These are phyloP conservation scores for Actinidia polygama DNA, from an alignment of 179 eudicot species.

Conservation along the genomic window DNA sequence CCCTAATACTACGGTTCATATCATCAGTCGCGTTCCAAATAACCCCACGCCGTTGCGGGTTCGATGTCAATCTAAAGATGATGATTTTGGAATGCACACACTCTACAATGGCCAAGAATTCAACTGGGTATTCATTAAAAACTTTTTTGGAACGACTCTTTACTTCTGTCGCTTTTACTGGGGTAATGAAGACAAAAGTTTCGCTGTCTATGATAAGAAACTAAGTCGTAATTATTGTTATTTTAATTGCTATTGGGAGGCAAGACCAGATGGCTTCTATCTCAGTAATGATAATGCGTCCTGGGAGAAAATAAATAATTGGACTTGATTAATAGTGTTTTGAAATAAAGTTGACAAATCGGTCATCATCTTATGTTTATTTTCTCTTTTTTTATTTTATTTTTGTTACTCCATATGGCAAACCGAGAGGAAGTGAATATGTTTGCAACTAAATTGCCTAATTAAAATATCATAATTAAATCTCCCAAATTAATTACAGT, in stretches of 20 bases:
- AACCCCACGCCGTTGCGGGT: neutral
- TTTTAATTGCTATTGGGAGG: neutral
- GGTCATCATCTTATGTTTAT: too few species aligned
- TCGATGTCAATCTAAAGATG: neutral
- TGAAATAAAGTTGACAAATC: neutral
- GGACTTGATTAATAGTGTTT: neutral
- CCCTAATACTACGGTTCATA: neutral
- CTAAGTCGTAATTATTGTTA: neutral
- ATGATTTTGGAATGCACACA: neutral
- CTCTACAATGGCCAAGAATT: neutral
- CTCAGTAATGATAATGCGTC: neutral
- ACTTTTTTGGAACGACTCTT: neutral
- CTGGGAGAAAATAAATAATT: neutral
- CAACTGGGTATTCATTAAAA: neutral
- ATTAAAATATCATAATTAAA: too few species aligned
- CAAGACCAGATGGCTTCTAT: neutral
- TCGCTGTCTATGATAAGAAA: neutral
- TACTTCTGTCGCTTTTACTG: neutral
- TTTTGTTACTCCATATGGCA: too few species aligned
- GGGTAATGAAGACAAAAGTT: neutral
- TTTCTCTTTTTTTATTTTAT: too few species aligned
- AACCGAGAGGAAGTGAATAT: too few species aligned
- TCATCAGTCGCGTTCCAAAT: neutral
- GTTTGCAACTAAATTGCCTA: too few species aligned
- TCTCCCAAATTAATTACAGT: too few species aligned